Percentiles rank a stretch among this genome's conserved stretches.
Evolutionary conservation across 2,329 filamentous ascomycete genomes (phyloP).

Genomic region (Ophiostoma ulmi): DNA sequence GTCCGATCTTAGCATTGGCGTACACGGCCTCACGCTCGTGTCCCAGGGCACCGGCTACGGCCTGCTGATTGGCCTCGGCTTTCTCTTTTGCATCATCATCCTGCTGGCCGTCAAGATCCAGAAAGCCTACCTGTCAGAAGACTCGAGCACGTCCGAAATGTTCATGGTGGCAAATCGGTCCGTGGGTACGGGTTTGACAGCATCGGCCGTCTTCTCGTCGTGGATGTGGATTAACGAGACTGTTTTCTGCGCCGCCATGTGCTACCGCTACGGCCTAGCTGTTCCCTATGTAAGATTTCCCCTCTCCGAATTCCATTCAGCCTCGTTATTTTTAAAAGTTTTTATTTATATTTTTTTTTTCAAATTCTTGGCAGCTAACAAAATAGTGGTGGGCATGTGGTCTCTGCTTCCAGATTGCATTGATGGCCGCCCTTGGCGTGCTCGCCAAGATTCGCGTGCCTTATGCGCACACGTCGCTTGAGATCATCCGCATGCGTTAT

Average conservation of each 20-base stretch:
- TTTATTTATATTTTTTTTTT: too few relatives aligned
- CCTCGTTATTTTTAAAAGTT: not conserved
- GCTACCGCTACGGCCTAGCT: conserved; percentile 32
- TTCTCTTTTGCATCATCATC: conserved; percentile 38
- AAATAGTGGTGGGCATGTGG: conserved; percentile 21
- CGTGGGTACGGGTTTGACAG: conserved; percentile 33
- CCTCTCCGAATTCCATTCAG: conserved; percentile 36
- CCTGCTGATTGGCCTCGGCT: conserved; percentile 41
- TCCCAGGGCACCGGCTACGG: conserved; percentile 25
- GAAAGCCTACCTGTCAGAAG: conserved; percentile 39
- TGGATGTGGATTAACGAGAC: conserved; percentile 44
- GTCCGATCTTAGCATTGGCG: conserved; percentile 13
- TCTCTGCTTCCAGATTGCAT: conserved; percentile 24
- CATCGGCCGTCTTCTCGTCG: conserved; percentile 34
- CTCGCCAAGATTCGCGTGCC: conserved; percentile 41
- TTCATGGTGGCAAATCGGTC: conserved; percentile 37
- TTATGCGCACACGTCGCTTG: conserved; percentile 40
- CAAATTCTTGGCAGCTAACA: conserved; percentile 23
- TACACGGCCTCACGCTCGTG: conserved; percentile 21
- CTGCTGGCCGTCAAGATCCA: conserved; percentile 44
- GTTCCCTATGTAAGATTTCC: conserved; percentile 28
- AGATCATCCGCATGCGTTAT: conserved; percentile 39
- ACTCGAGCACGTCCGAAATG: conserved; percentile 43
- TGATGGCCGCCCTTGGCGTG: conserved; percentile 37
- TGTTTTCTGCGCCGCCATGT: conserved; percentile 36